Evolutionary conservation across 1,284 basidiomycete genomes (phyloP).

Genomic region (Ustilago crameri): DNA sequence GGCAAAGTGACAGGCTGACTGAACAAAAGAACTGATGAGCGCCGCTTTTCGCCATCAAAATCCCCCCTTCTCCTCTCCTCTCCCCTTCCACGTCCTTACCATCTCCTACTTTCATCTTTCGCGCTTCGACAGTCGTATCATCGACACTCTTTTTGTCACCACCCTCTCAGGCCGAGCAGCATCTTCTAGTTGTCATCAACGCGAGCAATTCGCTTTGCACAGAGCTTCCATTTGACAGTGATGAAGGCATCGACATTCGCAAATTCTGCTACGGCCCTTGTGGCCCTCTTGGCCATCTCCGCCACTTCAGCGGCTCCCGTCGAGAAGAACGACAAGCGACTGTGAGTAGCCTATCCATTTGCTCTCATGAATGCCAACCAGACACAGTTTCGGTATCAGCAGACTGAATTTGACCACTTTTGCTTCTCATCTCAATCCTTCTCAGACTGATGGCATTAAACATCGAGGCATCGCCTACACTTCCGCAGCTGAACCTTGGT

Average conservation of each 20-base stretch:
- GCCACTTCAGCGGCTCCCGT: conserved; percentile 29
- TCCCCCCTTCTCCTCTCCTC: neutral
- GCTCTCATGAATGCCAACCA: no score
- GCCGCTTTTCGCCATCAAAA: conserved; percentile 1
- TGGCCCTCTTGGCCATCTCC: conserved; percentile 30
- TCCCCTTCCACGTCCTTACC: neutral
- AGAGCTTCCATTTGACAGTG: neutral
- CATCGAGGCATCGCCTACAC: conserved; percentile 23
- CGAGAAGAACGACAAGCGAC: conserved; percentile 24
- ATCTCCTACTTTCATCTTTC: neutral
- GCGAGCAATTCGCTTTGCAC: neutral
- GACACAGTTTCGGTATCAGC: no score
- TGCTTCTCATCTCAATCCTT: no score
- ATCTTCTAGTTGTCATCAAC: neutral
- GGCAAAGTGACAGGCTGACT: conserved; percentile 9
- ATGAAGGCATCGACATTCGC: conserved; percentile 24
- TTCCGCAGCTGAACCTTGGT: conserved; percentile 22
- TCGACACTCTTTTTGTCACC: neutral
- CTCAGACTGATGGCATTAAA: conserved; percentile 27
- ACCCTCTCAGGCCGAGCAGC: neutral
- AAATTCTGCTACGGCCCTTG: conserved; percentile 25
- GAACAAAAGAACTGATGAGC: conserved; percentile 12
- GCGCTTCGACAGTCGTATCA: neutral
- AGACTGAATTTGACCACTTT: no score
- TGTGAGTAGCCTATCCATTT: conserved; percentile 20